A percentile compares a stretch with the other conserved stretches of the same genome.
These are phyloP conservation scores for Saccharomyces jurei DNA, from an alignment of 805 yeast species.

Conservation along the genomic window DNA sequence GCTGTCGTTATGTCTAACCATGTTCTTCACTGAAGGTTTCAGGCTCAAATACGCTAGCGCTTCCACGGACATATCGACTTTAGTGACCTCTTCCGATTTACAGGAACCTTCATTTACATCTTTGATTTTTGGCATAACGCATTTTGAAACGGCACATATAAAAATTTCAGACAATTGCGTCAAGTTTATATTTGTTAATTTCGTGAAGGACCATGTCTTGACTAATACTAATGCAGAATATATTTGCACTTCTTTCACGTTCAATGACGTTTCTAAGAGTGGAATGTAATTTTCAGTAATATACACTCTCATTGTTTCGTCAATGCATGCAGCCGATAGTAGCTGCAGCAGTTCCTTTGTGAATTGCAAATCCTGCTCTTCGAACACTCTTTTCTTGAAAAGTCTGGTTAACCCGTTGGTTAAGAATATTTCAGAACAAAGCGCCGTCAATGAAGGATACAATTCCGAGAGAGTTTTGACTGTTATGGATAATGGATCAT, in stretches of 20 bases:
- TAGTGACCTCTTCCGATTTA: constrained; percentile 4
- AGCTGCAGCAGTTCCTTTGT: constrained; percentile 27
- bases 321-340: constrained; percentile 42
- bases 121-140: neutral
- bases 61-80: constrained; percentile 31
- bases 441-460: constrained; percentile 22
- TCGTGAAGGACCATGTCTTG: constrained; percentile 49
- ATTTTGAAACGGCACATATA: constrained; percentile 6
- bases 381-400: constrained; percentile 14
- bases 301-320: constrained; percentile 41
- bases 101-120: constrained; percentile 1
- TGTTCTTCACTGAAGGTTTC: constrained; percentile 32
- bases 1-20: constrained; percentile 33
- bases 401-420: constrained; percentile 23
- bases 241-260: constrained; percentile 21
- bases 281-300: constrained; percentile 39
- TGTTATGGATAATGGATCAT: constrained; percentile 16
- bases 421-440: constrained; percentile 26
- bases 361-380: constrained; percentile 13
- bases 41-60: constrained; percentile 45
- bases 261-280: constrained; percentile 34
- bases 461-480: constrained; percentile 19
- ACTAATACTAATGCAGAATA: constrained; percentile 41
- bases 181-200: constrained; percentile 27
- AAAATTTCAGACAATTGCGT: constrained; percentile 31